A percentile compares a stretch with the other conserved stretches of the same genome.
phyloP scores from a whole-genome alignment of 352 stramenopile genomes.

The Phytopythium montanum region DNA sequence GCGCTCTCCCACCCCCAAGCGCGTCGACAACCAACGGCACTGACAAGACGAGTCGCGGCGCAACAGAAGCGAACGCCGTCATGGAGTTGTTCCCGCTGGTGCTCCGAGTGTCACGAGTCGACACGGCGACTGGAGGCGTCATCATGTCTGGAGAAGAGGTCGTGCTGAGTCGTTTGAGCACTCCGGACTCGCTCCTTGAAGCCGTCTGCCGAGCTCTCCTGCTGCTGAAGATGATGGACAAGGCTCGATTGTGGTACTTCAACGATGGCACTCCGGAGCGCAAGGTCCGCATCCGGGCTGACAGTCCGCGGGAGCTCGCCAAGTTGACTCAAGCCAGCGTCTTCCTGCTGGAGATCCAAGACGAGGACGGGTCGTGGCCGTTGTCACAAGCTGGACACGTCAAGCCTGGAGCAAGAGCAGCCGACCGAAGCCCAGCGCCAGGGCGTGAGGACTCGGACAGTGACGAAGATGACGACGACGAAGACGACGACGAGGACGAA shows the following conservation, averaged over 20 bases:
- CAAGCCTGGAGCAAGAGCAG: background rate
- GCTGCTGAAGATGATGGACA: constrained; percentile 62
- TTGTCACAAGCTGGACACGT: constrained; percentile 51
- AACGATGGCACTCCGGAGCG: constrained; percentile 60
- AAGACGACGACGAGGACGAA: constrained; percentile 17
- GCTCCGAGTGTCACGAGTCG: constrained; percentile 69
- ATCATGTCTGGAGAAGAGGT: constrained; percentile 82
- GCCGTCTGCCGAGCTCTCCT: constrained; percentile 73
- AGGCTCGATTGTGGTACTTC: constrained; percentile 82
- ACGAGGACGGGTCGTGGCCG: constrained; percentile 82
- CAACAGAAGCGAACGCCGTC: constrained; percentile 22
- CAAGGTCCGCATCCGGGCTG: constrained; percentile 57
- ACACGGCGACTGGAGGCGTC: constrained; percentile 57
- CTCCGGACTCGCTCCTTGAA: constrained; percentile 52
- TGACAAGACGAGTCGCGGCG: constrained; percentile 9
- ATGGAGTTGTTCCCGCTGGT: constrained; percentile 82
- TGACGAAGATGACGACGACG: constrained; percentile 17
- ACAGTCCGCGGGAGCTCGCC: constrained; percentile 42
- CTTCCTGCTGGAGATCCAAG: constrained; percentile 80
- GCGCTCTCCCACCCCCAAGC: constrained; percentile 35
- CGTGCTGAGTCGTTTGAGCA: constrained; percentile 61
- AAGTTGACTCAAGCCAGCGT: constrained; percentile 72
- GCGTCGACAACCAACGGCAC: constrained; percentile 13
- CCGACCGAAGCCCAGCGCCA: background rate
- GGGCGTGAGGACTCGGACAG: constrained; percentile 2